A percentile compares a stretch with the other conserved stretches of the same genome.
phyloP scores from a whole-genome alignment of 2,329 filamentous ascomycete genomes.

The Rosellinia necatrix region DNA sequence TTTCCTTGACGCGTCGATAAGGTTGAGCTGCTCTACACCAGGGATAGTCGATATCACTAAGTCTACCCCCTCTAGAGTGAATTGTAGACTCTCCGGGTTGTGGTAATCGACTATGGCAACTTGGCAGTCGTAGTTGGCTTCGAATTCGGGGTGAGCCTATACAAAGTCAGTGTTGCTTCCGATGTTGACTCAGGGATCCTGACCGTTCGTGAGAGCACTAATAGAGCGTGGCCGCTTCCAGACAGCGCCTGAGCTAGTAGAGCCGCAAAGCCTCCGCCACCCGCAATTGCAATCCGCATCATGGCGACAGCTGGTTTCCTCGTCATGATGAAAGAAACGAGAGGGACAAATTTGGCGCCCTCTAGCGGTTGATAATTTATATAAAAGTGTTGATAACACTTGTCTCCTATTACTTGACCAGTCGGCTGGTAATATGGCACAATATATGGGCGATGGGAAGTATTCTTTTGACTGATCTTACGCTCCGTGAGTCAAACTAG shows the following conservation, averaged over 20 bases:
- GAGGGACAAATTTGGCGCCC: conserved; percentile 9
- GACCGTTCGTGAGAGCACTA: conserved; percentile 71
- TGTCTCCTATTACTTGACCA: conserved; percentile 14
- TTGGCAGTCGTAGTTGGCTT: conserved; percentile 61
- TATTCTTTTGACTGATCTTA: conserved; percentile 24
- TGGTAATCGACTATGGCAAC: conserved; percentile 72
- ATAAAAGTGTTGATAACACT: conserved; percentile 18
- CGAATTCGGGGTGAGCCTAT: conserved; percentile 60
- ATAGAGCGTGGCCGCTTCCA: conserved; percentile 67
- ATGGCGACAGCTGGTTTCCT: conserved; percentile 42
- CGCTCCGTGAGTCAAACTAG: conserved; percentile 35
- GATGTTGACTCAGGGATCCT: conserved; percentile 29
- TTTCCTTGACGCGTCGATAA: conserved; percentile 72
- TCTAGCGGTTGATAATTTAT: conserved; percentile 20
- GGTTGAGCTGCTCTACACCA: conserved; percentile 67
- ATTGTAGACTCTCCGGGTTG: conserved; percentile 61
- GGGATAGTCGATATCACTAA: conserved; percentile 76
- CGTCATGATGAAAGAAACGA: conserved; percentile 31
- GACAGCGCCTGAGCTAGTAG: conserved; percentile 64
- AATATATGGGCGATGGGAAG: conserved; percentile 29
- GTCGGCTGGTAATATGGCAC: conserved; percentile 25
- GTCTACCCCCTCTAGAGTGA: conserved; percentile 72
- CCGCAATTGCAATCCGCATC: conserved; percentile 67
- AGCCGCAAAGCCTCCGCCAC: conserved; percentile 63
- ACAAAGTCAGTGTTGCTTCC: conserved; percentile 23